Conservation (phyloP, 352 stramenopile species). For the Pythium brachiatum region DNA sequence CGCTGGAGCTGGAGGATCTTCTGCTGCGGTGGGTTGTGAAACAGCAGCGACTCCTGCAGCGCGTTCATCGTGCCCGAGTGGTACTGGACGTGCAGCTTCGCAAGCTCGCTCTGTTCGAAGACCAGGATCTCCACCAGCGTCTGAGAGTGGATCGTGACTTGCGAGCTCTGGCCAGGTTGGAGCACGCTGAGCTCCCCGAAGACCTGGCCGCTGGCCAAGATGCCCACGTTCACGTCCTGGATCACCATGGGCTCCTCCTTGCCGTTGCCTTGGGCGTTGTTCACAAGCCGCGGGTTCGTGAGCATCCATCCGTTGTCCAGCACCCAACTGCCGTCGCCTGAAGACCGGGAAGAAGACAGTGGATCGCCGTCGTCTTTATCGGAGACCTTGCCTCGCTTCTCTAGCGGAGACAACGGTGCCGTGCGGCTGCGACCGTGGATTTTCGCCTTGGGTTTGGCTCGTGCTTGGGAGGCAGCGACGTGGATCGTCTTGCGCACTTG, state of each 20-base stretch:
- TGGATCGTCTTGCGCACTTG: slow-evolving; percentile 61
- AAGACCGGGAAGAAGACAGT: slow-evolving; percentile 27
- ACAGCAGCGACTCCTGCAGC: slow-evolving; percentile 70
- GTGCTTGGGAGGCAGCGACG: slow-evolving; percentile 15
- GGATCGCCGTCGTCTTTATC: slow-evolving; percentile 22
- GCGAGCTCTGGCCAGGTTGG: slow-evolving; percentile 58
- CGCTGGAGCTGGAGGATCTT: slow-evolving; percentile 64
- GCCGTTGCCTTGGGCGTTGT: slow-evolving; percentile 30
- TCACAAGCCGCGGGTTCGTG: slow-evolving; percentile 69
- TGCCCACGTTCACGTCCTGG: slow-evolving; percentile 50
- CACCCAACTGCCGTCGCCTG: slow-evolving; percentile 65
- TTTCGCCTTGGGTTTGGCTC: slow-evolving; percentile 1
- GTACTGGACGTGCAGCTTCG: slow-evolving; percentile 61
- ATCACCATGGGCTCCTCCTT: slow-evolving; percentile 23
- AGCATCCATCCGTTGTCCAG: slow-evolving; percentile 83
- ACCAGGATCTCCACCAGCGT: slow-evolving; percentile 67
- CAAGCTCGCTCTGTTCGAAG: slow-evolving; percentile 49
- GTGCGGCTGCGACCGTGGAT: background rate
- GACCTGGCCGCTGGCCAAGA: slow-evolving; percentile 63
- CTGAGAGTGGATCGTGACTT: slow-evolving; percentile 56
- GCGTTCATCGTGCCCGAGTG: slow-evolving; percentile 74
- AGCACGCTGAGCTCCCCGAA: slow-evolving; percentile 74
- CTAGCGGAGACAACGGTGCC: background rate
- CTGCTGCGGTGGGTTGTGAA: slow-evolving; percentile 75
- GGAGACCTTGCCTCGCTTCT: background rate